Evolutionary conservation across 1,284 basidiomycete genomes (phyloP), one percentile per base, ranked within the genome.

Genomic region (Rhodotorula sp.): DNA sequence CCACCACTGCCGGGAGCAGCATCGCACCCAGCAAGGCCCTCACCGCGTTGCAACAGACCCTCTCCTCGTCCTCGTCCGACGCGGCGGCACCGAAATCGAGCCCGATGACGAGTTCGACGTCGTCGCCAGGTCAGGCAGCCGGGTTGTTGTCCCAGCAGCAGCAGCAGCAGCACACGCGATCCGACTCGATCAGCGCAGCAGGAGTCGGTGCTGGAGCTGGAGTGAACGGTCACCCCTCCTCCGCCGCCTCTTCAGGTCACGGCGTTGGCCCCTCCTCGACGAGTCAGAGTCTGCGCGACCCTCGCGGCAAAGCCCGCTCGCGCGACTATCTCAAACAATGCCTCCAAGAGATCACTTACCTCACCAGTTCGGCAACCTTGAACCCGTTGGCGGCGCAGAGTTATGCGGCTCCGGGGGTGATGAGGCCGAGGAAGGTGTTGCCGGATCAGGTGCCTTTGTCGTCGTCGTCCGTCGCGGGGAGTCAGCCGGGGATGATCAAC

Each of bases 241-340:
- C 44, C 24, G 8, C 26, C 22, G 24, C 44, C 8, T 42, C 20
- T 18, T 42, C 45, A 30, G 44, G 49, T 46, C n/a, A 49, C 48
- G 45, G n/a, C n/a, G n/a, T n/a, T n/a, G n/a, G n/a, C n/a, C n/a
- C n/a, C n/a, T n/a, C n/a, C n/a, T n/a, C n/a, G n/a, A n/a, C n/a
- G n/a, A n/a, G n/a, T n/a, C n/a, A n/a, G n/a, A n/a, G 86, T 45
- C 90, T 87, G 66, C 88, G 90, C 73, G 94, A 99, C 81, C 92
- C 93, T 29, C 95, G 96, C 82, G 91, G 91, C 76, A 87, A 95
- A 76, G 93, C 94, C 55, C 87, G 93, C 73, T 95, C 93, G 83
- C 86, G 95, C 68, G 96, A 99, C 73, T 99, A 98, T 81, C 86
- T 99, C 76, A 98, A 99, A 82, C 95, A 99, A 87, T 96, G 96